Evolutionary conservation across 2,329 filamentous ascomycete species (phyloP).

Genomic region (Lachnellula arida): DNA sequence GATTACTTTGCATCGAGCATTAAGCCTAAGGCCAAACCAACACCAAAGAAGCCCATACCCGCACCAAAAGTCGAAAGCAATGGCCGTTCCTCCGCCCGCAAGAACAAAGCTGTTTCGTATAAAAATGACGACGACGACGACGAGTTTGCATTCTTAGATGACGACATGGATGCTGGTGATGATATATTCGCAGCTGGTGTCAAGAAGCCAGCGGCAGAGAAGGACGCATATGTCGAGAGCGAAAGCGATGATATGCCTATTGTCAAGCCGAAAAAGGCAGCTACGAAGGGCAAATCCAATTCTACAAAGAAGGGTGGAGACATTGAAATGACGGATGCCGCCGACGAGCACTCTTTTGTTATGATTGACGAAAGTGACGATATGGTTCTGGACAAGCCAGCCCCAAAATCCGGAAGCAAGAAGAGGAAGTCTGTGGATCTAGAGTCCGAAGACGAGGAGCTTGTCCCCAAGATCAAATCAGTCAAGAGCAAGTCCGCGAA

Average conservation of each 20-base stretch:
- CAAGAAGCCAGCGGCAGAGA: slow-evolving; percentile 60
- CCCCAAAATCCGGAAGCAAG: slow-evolving; percentile 32
- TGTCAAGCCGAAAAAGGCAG: slow-evolving; percentile 51
- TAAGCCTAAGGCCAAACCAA: slow-evolving; percentile 26
- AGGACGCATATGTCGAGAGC: slow-evolving; percentile 67
- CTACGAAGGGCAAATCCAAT: slow-evolving; percentile 34
- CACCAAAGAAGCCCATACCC: slow-evolving; percentile 20
- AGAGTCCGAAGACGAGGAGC: slow-evolving; percentile 52
- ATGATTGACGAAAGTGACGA: slow-evolving; percentile 44
- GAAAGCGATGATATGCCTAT: slow-evolving; percentile 61
- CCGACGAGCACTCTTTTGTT: slow-evolving; percentile 28
- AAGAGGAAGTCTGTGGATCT: slow-evolving; percentile 56
- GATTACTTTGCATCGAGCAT: slow-evolving; percentile 33
- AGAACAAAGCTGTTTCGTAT: slow-evolving; percentile 22
- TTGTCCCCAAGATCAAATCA: slow-evolving; percentile 53
- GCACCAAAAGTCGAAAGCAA: slow-evolving; percentile 16
- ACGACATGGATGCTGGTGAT: slow-evolving; percentile 66
- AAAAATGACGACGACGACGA: slow-evolving; percentile 37
- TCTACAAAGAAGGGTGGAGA: slow-evolving; percentile 41
- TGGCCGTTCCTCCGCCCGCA: slow-evolving; percentile 26
- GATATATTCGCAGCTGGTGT: slow-evolving; percentile 78
- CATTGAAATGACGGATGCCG: slow-evolving; percentile 37
- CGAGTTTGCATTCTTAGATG: slow-evolving; percentile 57
- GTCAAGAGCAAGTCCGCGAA: slow-evolving; percentile 30
- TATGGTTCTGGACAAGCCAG: slow-evolving; percentile 27